These are phyloP conservation scores for Jackrogersella multiformis DNA, from an alignment of 495 filamentous ascomycete genomes.

Conservation along the genomic window DNA sequence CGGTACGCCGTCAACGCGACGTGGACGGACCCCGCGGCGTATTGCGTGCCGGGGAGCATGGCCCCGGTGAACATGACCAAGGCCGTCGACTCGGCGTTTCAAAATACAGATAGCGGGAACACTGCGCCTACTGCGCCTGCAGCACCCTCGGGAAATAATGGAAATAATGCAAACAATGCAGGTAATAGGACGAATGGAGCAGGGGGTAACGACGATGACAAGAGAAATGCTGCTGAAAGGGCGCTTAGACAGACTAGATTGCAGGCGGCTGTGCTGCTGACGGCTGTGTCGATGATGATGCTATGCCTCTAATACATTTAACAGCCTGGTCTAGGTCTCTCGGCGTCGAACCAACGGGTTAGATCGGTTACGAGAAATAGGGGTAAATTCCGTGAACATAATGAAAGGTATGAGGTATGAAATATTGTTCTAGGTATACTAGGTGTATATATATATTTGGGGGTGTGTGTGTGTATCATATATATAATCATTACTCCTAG, in stretches of 20 bases:
- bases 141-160: too few relatives aligned
- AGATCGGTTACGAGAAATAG: too few relatives aligned
- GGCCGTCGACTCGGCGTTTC: slow-evolving; percentile 22
- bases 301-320: background rate
- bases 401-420: background rate
- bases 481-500: background rate
- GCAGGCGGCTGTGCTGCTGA: background rate
- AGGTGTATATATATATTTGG: background rate
- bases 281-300: background rate
- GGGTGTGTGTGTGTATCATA: background rate
- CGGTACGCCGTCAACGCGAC: slow-evolving; percentile 66
- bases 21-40: slow-evolving; percentile 77
- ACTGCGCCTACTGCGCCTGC: too few relatives aligned
- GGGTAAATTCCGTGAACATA: background rate
- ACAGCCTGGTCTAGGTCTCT: background rate
- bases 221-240: slow-evolving; percentile 6
- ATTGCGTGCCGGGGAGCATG: slow-evolving; percentile 28
- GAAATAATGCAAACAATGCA: background rate
- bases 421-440: too few relatives aligned
- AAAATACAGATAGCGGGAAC: background rate
- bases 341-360: too few relatives aligned
- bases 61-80: slow-evolving; percentile 1
- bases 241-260: background rate
- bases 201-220: background rate
- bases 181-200: background rate